Evolutionary conservation across 345 rosid genomes (phyloP).

Genomic region (thale cress (Arabidopsis thaliana)): TAIR10.1 NC_003070.9:27799001-27799500

Average conservation of each 20-base stretch:
- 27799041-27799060: not conserved
- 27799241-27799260: not conserved
- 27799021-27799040: not conserved
- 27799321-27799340: conserved; percentile 64
- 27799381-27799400: conserved; percentile 91
- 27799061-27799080: not conserved
- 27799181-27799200: not conserved
- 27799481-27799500: conserved; percentile 37
- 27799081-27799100: not conserved
- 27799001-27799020: not conserved
- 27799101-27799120: not conserved
- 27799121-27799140: too few species aligned
- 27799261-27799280: conserved; percentile 49
- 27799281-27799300: conserved; percentile 79
- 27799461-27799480: conserved; percentile 1
- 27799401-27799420: conserved; percentile 76
- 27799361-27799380: conserved; percentile 88
- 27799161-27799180: not conserved
- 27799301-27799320: conserved; percentile 80
- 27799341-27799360: conserved; percentile 68
- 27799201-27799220: conserved; percentile 1
- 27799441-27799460: conserved; percentile 16
- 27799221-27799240: not conserved
- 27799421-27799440: conserved; percentile 61
- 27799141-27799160: too few species aligned